A percentile compares a stretch with the other conserved stretches of the same genome.
These are phyloP conservation scores for Plasmodium berghei DNA, from an alignment of 169 alveolate species.

Conservation along the genomic window DNA sequence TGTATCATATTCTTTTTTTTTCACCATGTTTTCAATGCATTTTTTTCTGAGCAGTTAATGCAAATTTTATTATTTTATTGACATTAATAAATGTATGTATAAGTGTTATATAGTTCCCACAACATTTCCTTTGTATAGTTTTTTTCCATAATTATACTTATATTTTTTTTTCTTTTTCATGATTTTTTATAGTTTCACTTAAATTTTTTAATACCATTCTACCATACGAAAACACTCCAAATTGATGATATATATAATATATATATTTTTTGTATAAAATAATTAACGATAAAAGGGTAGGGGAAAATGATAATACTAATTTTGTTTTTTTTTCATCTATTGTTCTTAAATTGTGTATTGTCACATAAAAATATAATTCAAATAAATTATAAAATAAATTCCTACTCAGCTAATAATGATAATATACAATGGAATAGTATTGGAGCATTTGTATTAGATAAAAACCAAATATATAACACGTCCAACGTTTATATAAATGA, in stretches of 20 bases:
- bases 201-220: no score
- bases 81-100: background rate
- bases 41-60: constrained; percentile 1
- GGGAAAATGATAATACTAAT: background rate
- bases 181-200: background rate
- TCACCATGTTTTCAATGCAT: background rate
- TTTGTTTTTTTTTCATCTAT: background rate
- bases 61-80: background rate
- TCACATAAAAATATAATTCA: constrained; percentile 25
- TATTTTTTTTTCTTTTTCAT: background rate
- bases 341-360: constrained; percentile 2
- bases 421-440: constrained; percentile 30
- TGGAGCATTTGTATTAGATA: constrained; percentile 28
- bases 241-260: no score
- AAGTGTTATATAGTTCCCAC: no score
- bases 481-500: constrained; percentile 44
- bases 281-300: background rate
- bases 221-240: no score
- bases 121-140: background rate
- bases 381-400: constrained; percentile 40
- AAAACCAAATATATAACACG: constrained; percentile 32
- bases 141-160: background rate
- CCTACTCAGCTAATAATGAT: background rate
- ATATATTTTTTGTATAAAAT: background rate
- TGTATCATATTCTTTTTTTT: background rate